Evolutionary conservation across 2,329 filamentous ascomycete genomes (phyloP).

Genomic region (Fusarium concolor): DNA sequence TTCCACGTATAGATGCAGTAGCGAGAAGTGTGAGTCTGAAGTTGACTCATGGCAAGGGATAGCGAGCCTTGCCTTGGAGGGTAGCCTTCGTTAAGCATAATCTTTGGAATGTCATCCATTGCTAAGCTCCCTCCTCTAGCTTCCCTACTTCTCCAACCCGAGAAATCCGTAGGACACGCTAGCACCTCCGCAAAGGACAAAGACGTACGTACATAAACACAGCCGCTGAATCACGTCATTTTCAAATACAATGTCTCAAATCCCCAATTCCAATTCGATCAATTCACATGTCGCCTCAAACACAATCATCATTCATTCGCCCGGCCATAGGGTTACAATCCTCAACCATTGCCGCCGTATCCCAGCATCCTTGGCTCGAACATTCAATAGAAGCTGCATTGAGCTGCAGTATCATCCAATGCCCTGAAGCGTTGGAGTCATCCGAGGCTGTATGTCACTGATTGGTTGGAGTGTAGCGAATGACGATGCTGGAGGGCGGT

Average conservation of each 20-base stretch:
- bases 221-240: background rate
- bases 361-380: background rate
- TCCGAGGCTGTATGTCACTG: constrained; percentile 14
- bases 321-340: constrained; percentile 1
- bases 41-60: too few relatives aligned
- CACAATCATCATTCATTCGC: constrained; percentile 11
- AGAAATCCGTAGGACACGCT: background rate
- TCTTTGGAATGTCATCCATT: background rate
- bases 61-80: too few relatives aligned
- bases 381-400: constrained; percentile 24
- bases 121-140: too few relatives aligned
- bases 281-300: background rate
- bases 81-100: background rate
- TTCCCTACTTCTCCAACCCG: background rate
- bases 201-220: background rate
- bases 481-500: constrained; percentile 20
- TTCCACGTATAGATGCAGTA: too few relatives aligned
- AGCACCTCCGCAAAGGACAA: background rate
- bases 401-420: constrained; percentile 30
- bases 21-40: too few relatives aligned
- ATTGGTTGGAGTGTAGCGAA: constrained; percentile 31
- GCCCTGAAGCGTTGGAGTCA: constrained; percentile 10
- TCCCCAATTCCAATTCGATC: background rate
- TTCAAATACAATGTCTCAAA: background rate
- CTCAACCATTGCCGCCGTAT: constrained; percentile 13